A percentile compares a stretch with the other conserved stretches of the same genome.
Conservation (phyloP, 345 rosid genomes). For the Brassica juncea region DNA sequence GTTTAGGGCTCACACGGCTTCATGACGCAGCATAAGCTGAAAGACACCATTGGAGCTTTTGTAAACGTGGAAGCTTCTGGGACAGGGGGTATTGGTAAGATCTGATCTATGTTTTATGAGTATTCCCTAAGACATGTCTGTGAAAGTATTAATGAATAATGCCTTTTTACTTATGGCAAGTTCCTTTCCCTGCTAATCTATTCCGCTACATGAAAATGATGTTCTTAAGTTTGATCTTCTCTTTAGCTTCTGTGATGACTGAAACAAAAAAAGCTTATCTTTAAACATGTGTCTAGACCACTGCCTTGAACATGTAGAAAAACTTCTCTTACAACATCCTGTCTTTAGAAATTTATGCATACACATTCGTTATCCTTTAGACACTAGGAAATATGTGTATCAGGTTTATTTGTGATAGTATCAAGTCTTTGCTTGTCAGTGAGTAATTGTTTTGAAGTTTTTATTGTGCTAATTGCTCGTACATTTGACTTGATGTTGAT, state of each 20-base stretch:
- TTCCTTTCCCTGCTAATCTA: background rate
- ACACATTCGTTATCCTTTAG: background rate
- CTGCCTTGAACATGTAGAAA: conserved; percentile 6
- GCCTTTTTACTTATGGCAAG: background rate
- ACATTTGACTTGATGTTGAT: conserved; percentile 22
- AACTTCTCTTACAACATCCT: conserved; percentile 1
- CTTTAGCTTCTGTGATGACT: background rate
- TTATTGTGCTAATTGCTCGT: background rate
- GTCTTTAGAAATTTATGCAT: conserved; percentile 6
- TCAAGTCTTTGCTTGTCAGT: conserved; percentile 1
- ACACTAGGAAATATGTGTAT: background rate
- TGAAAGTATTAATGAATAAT: background rate
- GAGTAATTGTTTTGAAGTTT: background rate
- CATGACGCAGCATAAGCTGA: conserved; percentile 83
- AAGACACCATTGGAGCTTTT: conserved; percentile 81
- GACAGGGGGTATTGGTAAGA: conserved; percentile 86
- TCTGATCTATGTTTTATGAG: conserved; percentile 11
- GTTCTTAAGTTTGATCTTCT: conserved; percentile 15
- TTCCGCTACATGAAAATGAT: background rate
- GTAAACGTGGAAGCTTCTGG: conserved; percentile 98
- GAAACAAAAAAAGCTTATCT: background rate
- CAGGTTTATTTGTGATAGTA: background rate
- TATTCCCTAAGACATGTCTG: background rate
- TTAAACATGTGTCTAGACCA: background rate
- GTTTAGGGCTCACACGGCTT: conserved; percentile 95